Percentiles rank a stretch among this genome's conserved stretches.
phyloP scores from a whole-genome alignment of 2,329 filamentous ascomycete species.

The Bimuria novae-zelandiae region DNA sequence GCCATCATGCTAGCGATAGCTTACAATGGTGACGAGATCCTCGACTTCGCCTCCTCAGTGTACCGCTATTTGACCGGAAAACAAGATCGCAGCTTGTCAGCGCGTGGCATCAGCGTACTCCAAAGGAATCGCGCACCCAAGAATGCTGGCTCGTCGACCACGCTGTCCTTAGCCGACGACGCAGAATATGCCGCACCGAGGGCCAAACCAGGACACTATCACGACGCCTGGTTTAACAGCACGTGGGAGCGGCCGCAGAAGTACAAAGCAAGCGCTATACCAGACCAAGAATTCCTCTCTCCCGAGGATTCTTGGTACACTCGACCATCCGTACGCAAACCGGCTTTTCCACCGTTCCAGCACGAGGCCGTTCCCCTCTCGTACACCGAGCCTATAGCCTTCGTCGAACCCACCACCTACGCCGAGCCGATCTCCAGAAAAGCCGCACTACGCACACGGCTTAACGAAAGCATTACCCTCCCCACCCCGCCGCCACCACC shows the following conservation, averaged over 20 bases:
- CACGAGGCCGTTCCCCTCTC: neutral
- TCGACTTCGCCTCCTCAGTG: slow-evolving; percentile 13
- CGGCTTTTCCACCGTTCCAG: neutral
- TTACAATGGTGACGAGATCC: slow-evolving; percentile 36
- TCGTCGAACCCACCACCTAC: neutral
- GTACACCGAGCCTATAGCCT: neutral
- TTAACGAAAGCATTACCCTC: neutral
- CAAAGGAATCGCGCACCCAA: slow-evolving; percentile 28
- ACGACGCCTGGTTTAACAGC: neutral
- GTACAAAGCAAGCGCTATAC: neutral
- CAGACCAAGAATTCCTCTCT: neutral
- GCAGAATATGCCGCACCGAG: slow-evolving; percentile 28
- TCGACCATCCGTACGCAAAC: neutral
- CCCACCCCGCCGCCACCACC: neutral
- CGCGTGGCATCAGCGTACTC: slow-evolving; percentile 30
- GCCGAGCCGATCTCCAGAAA: neutral
- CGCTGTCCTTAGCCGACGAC: slow-evolving; percentile 23
- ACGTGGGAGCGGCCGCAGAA: neutral
- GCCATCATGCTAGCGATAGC: slow-evolving; percentile 31
- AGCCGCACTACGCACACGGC: neutral
- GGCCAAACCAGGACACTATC: slow-evolving; percentile 6
- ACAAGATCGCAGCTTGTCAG: slow-evolving; percentile 14
- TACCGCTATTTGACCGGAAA: slow-evolving; percentile 27
- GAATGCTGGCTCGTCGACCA: slow-evolving; percentile 11
- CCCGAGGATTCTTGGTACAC: neutral